Base-by-base conservation (phyloP, 2,329 filamentous ascomycete genomes). In the Alternaria brassicae region DNA sequence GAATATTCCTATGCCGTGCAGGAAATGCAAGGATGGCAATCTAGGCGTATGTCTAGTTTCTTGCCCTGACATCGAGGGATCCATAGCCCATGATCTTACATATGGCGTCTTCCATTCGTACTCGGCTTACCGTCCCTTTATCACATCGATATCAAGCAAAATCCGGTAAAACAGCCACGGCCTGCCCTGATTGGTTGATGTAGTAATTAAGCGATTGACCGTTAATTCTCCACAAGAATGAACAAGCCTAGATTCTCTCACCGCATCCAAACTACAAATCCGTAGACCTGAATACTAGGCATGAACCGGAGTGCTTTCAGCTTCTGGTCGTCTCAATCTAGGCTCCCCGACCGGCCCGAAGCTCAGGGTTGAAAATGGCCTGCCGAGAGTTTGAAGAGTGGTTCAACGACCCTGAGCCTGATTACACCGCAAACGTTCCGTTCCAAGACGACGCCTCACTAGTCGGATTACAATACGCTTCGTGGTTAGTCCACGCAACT, bases 171-270 rank as follows among this genome's bases (percentile, higher is more conserved):
- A 54, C 23, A 51, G 53, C 28, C 47, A 54, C 28, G 45, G 51
- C 25, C 27, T 52, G 39, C 34, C 28, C 15, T 55, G 28, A 61
- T 58, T 56, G 55, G 58, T 27, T 44, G 39, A 34, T 36, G n/a
- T n/a, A n/a, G n/a, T 47, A 41, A 27, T 58, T 63, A 58, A 63
- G 61, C 61, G 53, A 52, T 49, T 61, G 55, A 59, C 61, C 58
- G 55, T 63, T 59, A 23, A 51, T 15, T 21, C 25, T 59, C 34
- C 58, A 42, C 47, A 28, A 54, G 49, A 21, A 45, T 51, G 55
- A 45, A 61, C 51, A 51, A 54, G 58, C 55, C 52, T 49, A 32
- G n/a, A 27, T 51, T 28, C 28, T 25, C 21, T 56, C 52, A 51
- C 56, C 55, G 55, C 55, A 56, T 56, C 39, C 32, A 23, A 36